A percentile compares a stretch with the other conserved stretches of the same genome.
Evolutionary conservation across 768 basidiomycete genomes (phyloP).

Genomic region (Rhizopogon vinicolor): DNA sequence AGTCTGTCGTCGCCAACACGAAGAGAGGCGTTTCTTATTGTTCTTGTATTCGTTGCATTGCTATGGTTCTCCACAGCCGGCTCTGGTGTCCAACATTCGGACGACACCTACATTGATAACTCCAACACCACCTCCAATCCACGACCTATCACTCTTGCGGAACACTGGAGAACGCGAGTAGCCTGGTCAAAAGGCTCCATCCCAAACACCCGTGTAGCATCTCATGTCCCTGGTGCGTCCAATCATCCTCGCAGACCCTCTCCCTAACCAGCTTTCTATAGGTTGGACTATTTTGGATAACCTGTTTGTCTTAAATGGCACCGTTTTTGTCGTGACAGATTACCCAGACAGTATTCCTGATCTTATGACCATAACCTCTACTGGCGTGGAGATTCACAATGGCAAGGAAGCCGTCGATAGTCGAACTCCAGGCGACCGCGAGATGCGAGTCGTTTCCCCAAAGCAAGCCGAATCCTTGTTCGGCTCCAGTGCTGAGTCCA

Average conservation of each 20-base stretch:
- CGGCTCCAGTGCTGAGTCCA: slow-evolving; percentile 61
- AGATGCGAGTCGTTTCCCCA: slow-evolving; percentile 73
- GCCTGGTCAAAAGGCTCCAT: slow-evolving; percentile 36
- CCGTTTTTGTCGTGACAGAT: slow-evolving; percentile 78
- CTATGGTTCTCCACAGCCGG: slow-evolving; percentile 36
- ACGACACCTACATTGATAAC: slow-evolving; percentile 3
- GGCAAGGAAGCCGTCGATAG: slow-evolving; percentile 47
- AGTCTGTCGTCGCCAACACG: slow-evolving; percentile 39
- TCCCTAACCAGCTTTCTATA: slow-evolving; percentile 20
- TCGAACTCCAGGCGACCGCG: slow-evolving; percentile 72
- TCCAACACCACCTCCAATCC: neutral
- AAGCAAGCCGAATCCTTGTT: slow-evolving; percentile 65
- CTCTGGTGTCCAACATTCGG: slow-evolving; percentile 2
- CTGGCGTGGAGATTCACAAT: slow-evolving; percentile 54
- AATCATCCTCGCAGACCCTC: neutral
- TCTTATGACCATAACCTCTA: slow-evolving; percentile 65
- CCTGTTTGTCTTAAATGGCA: slow-evolving; percentile 77
- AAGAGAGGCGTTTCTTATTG: slow-evolving; percentile 51
- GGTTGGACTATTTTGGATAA: slow-evolving; percentile 91
- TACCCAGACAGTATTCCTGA: slow-evolving; percentile 63
- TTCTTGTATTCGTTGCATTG: slow-evolving; percentile 42
- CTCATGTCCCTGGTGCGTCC: slow-evolving; percentile 67
- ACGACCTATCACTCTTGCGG: slow-evolving; percentile 12
- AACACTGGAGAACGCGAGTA: slow-evolving; percentile 29
- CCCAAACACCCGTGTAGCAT: slow-evolving; percentile 61